Base-by-base conservation (phyloP, 768 basidiomycete species). In the Auriculariales sp. region DNA sequence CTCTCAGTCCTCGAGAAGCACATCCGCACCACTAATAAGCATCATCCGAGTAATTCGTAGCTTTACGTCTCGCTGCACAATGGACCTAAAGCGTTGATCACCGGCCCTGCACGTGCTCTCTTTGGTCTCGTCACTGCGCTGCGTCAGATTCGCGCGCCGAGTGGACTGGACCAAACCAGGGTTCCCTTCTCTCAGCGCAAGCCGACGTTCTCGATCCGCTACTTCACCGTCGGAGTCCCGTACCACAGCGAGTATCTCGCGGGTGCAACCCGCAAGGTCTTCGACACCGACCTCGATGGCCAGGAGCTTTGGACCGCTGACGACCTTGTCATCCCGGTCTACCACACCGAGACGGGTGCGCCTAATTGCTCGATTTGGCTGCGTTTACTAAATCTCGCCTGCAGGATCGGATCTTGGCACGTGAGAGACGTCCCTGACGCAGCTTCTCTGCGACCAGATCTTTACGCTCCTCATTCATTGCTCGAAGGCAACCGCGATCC, bases 171-270 rank as follows among this genome's bases (percentile, higher is more conserved):
- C 57, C 95, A 99, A 66, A 88, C 83, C 75, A 95, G 95, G 68
- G 71, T 78, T 2, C 87, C 92, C 9, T 94, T 83, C 70, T 94
- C 91, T 6, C 91, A 97, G 69, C 78, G 95, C 57, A 94, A 94
- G 66, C 82, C 87, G 4, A 85, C 89, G 4, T 98, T 99, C 66
- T 83, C 79, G 35, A 77, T 86, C 44, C 82, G 95, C 39, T 99
- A 98, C 73, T 69, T 99, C 58, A 83, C 89, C n/a, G 85, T 99
- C 59, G 84, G 81, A 48, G 94, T 92, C 2, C 95, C 95, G 1
- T 99, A 92, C 68, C 95, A 99, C 72, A 93, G 91, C 64, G 69
- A 71, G 17, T 94, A 97, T 65, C 71, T 99, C 49, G 61, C 61
- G 15, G 80, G 75, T 27, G 83, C 79, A 1, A 78, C 89, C 2